These are phyloP conservation scores for Candida ulmi DNA, from an alignment of 805 yeast genomes.

Conservation along the genomic window DNA sequence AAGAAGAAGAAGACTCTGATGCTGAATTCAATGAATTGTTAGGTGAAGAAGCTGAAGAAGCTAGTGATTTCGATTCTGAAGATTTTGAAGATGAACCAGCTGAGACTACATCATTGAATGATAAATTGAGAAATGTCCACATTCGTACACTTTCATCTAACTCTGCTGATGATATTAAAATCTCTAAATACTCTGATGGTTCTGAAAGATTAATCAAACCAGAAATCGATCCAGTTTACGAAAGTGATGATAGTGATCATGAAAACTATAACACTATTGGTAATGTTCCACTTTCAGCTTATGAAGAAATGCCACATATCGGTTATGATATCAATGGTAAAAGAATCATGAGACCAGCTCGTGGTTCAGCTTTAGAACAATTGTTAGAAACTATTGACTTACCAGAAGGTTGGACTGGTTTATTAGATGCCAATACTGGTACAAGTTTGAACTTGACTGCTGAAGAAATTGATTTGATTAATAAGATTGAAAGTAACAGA, in stretches of 20 bases:
- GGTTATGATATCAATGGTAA: slow-evolving; percentile 97
- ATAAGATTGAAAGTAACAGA: slow-evolving; percentile 80
- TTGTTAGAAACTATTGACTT: slow-evolving; percentile 85
- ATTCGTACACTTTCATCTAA: slow-evolving; percentile 44
- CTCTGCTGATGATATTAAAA: slow-evolving; percentile 27
- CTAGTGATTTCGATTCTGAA: slow-evolving; percentile 30
- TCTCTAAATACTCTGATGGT: slow-evolving; percentile 70
- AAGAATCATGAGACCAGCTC: slow-evolving; percentile 98
- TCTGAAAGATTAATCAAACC: slow-evolving; percentile 72
- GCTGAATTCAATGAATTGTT: slow-evolving; percentile 59
- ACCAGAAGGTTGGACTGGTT: slow-evolving; percentile 99
- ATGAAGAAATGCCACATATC: slow-evolving; percentile 95
- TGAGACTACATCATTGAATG: slow-evolving; percentile 44
- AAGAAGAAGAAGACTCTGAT: slow-evolving; percentile 39
- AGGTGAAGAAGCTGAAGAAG: slow-evolving; percentile 42
- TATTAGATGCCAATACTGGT: slow-evolving; percentile 87
- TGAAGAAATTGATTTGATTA: slow-evolving; percentile 86
- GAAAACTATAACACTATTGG: slow-evolving; percentile 88
- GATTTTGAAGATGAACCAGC: slow-evolving; percentile 52
- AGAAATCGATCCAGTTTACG: slow-evolving; percentile 92
- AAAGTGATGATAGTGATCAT: slow-evolving; percentile 85
- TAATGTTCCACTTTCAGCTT: slow-evolving; percentile 85
- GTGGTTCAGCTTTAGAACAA: slow-evolving; percentile 90
- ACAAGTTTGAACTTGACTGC: slow-evolving; percentile 69
- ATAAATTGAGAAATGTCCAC: slow-evolving; percentile 48